Percentiles rank a stretch among this genome's conserved stretches.
These are phyloP conservation scores for Diaporthe helianthi DNA, from an alignment of 2,329 filamentous ascomycete species.

Conservation along the genomic window DNA sequence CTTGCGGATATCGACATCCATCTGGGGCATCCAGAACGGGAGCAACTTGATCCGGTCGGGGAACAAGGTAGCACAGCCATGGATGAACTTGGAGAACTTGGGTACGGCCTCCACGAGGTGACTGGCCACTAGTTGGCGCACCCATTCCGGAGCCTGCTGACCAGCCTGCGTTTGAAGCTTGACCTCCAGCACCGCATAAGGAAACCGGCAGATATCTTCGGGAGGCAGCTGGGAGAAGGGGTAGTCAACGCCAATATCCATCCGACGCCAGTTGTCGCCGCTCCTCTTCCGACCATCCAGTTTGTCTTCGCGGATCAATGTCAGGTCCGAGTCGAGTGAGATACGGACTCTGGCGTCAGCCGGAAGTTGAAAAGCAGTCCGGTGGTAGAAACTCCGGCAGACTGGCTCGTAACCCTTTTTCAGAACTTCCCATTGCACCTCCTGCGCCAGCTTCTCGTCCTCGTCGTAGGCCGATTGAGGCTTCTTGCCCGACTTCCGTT, in stretches of 20 bases:
- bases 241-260: slow-evolving; percentile 96
- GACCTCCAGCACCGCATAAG: slow-evolving; percentile 94
- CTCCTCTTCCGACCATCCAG: slow-evolving; percentile 77
- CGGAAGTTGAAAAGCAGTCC: slow-evolving; percentile 95
- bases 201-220: slow-evolving; percentile 88
- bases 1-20: slow-evolving; percentile 97
- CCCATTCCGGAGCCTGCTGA: slow-evolving; percentile 95
- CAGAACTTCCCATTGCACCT: slow-evolving; percentile 92
- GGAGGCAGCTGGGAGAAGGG: slow-evolving; percentile 89
- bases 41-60: slow-evolving; percentile 86
- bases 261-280: slow-evolving; percentile 93
- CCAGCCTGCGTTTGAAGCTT: slow-evolving; percentile 97
- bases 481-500: slow-evolving; percentile 94
- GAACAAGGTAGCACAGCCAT: slow-evolving; percentile 88
- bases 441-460: slow-evolving; percentile 85
- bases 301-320: slow-evolving; percentile 95
- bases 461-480: slow-evolving; percentile 89
- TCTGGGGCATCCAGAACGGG: slow-evolving; percentile 98
- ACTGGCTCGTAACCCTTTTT: slow-evolving; percentile 88
- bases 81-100: slow-evolving; percentile 99
- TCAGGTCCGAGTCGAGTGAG: slow-evolving; percentile 93
- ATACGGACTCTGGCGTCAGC: slow-evolving; percentile 96
- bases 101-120: slow-evolving; percentile 98
- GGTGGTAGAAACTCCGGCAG: slow-evolving; percentile 96
- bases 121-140: slow-evolving; percentile 88